A percentile compares a stretch with the other conserved stretches of the same genome.
Conservation (phyloP, 495 filamentous ascomycete species). For the Schizothecium vesticola region DNA sequence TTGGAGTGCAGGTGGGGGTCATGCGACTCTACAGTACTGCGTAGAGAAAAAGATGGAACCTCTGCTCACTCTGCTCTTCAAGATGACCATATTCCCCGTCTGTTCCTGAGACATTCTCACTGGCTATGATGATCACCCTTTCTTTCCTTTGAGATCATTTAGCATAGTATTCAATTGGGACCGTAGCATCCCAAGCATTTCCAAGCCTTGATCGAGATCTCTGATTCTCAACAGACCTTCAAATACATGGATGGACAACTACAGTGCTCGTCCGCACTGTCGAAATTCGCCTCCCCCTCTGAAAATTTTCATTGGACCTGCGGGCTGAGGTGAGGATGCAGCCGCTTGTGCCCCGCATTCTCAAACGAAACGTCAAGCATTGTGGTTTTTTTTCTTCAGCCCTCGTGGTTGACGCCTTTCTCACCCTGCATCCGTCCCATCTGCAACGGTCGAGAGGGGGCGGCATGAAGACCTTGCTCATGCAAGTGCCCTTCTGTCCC, state of each 20-base stretch:
- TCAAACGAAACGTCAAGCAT: constrained; percentile 4
- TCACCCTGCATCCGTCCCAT: constrained; percentile 14
- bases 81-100: neutral
- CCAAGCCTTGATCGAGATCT: neutral
- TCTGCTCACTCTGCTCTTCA: neutral
- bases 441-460: constrained; percentile 3
- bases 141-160: neutral
- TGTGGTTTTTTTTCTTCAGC: constrained; percentile 1
- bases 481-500: constrained; percentile 15
- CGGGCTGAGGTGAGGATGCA: constrained; percentile 19
- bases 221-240: neutral
- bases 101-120: neutral
- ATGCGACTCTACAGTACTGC: no score
- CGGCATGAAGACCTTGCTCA: constrained; percentile 13
- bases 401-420: constrained; percentile 11
- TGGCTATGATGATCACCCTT: neutral
- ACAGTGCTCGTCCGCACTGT: constrained; percentile 19
- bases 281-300: constrained; percentile 14
- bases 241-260: neutral
- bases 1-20: constrained; percentile 7
- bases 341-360: constrained; percentile 2
- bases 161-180: neutral
- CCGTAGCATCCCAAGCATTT: neutral
- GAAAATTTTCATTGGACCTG: constrained; percentile 27
- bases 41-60: neutral